Evolutionary conservation across 2,329 filamentous ascomycete genomes (phyloP).

Genomic region (Cytospora piceicola): DNA sequence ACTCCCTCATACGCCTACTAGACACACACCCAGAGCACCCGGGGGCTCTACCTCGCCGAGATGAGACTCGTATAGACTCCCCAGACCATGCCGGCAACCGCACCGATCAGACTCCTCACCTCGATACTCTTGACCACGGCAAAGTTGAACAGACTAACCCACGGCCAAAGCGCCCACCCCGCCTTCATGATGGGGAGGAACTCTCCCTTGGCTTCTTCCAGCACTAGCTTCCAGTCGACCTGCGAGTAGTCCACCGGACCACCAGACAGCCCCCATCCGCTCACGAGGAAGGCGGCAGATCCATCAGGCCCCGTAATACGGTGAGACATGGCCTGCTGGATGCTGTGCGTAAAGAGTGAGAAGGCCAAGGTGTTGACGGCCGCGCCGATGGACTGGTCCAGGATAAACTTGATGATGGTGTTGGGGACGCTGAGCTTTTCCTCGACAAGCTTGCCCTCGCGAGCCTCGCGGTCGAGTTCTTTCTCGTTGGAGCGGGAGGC

Average conservation of each 20-base stretch:
- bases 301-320: slow-evolving; percentile 40
- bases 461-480: slow-evolving; percentile 50
- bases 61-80: slow-evolving; percentile 70
- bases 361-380: slow-evolving; percentile 68
- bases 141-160: slow-evolving; percentile 70
- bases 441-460: slow-evolving; percentile 47
- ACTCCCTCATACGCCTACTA: neutral
- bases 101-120: slow-evolving; percentile 66
- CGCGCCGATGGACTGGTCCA: slow-evolving; percentile 72
- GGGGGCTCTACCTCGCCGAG: slow-evolving; percentile 40
- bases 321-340: slow-evolving; percentile 54
- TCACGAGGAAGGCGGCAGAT: slow-evolving; percentile 41
- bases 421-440: slow-evolving; percentile 64
- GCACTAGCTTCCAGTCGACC: slow-evolving; percentile 51
- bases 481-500: slow-evolving; percentile 48
- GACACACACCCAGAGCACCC: neutral
- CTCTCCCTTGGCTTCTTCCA: slow-evolving; percentile 53
- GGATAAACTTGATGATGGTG: slow-evolving; percentile 66
- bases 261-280: slow-evolving; percentile 37
- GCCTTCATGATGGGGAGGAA: slow-evolving; percentile 69
- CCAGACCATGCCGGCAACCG: slow-evolving; percentile 71
- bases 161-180: slow-evolving; percentile 72
- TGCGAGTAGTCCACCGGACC: slow-evolving; percentile 48
- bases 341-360: slow-evolving; percentile 60
- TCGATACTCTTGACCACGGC: slow-evolving; percentile 66